A percentile compares a stretch with the other conserved stretches of the same genome.
Conservation (phyloP, 768 basidiomycete genomes). For the Calocybe cyanea region DNA sequence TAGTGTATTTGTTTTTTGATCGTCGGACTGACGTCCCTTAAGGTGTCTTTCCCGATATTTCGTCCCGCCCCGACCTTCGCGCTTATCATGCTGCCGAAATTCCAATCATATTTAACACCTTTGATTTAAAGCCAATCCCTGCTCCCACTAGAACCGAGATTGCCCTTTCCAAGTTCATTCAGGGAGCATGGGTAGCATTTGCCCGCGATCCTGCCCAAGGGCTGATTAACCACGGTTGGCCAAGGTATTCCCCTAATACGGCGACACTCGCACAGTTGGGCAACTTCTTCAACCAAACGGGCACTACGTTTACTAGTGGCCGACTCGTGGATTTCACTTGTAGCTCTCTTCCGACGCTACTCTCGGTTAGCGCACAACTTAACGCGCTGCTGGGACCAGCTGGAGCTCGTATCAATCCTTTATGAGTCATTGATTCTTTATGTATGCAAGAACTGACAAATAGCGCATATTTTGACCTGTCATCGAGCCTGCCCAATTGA, state of each 20-base stretch:
- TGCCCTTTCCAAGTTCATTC: conserved; percentile 30
- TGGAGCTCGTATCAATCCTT: too few relatives aligned
- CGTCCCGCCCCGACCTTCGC: conserved; percentile 27
- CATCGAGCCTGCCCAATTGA: too few relatives aligned
- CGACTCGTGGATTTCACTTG: conserved; percentile 15
- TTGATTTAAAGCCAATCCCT: conserved; percentile 28
- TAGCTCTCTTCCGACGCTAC: conserved; percentile 5
- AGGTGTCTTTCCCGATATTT: conserved; percentile 35
- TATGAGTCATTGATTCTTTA: too few relatives aligned
- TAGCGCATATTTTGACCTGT: too few relatives aligned
- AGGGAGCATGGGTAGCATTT: conserved; percentile 39
- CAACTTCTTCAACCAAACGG: conserved; percentile 13
- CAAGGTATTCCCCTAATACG: conserved; percentile 19
- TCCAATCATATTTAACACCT: conserved; percentile 36
- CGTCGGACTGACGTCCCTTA: not conserved
- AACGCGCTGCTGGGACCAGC: conserved; percentile 6
- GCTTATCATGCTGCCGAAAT: conserved; percentile 37
- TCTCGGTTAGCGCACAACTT: conserved; percentile 4
- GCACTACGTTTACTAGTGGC: conserved; percentile 12
- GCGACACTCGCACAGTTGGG: conserved; percentile 17
- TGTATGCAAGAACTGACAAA: too few relatives aligned
- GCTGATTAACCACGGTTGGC: conserved; percentile 23
- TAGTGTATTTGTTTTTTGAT: conserved; percentile 2
- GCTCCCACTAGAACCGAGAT: conserved; percentile 19
- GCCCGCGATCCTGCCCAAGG: conserved; percentile 33